Conservation (phyloP, 305 asterid species). For the Fraxinus paxiana region DNA sequence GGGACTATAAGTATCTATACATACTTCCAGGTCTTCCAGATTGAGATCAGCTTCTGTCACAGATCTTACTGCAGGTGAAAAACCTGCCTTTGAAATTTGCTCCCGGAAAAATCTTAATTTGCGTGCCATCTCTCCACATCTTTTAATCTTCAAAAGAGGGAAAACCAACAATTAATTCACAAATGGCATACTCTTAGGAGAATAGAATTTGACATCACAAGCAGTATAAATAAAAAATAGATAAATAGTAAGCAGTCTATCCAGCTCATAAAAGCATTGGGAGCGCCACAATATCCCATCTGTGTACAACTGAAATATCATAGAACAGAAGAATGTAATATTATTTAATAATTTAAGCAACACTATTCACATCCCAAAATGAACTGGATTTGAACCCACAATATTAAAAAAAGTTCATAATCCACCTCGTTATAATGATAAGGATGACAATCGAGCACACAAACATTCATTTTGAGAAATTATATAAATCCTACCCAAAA, state of each 20-base stretch:
- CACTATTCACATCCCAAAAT: neutral
- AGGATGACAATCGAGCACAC: neutral
- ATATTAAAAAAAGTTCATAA: neutral
- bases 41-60: slow-evolving; percentile 41
- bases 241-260: neutral
- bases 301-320: neutral
- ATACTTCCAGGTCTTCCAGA: slow-evolving; percentile 89
- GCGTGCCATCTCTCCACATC: slow-evolving; percentile 98
- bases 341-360: neutral
- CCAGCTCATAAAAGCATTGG: neutral
- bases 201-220: neutral
- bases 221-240: neutral
- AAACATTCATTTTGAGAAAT: neutral
- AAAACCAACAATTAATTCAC: slow-evolving; percentile 11
- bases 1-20: slow-evolving; percentile 16
- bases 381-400: neutral
- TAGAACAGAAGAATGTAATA: neutral
- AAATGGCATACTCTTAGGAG: slow-evolving; percentile 8
- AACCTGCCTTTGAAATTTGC: slow-evolving; percentile 81
- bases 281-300: neutral
- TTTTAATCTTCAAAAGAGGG: slow-evolving; percentile 58
- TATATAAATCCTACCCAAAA: neutral
- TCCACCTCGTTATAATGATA: neutral
- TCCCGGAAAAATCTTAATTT: slow-evolving; percentile 82
- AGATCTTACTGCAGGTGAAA: slow-evolving; percentile 47